These are phyloP conservation scores for Tulasnella sp. DNA, from an alignment of 768 basidiomycete species.

Conservation along the genomic window DNA sequence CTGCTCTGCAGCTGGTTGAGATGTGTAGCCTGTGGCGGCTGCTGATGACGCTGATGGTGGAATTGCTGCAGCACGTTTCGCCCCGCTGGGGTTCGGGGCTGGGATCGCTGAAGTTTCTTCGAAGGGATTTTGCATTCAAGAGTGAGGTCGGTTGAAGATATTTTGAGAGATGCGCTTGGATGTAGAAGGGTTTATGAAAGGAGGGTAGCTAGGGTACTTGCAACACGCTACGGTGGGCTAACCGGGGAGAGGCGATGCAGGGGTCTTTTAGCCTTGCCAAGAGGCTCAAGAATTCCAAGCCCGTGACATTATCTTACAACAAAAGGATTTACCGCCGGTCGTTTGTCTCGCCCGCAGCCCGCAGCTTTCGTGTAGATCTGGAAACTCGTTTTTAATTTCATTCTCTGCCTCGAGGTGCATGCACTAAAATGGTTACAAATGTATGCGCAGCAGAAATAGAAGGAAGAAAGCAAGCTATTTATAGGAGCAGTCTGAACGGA, in stretches of 20 bases:
- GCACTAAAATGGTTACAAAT: background rate
- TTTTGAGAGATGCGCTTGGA: background rate
- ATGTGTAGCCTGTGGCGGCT: background rate
- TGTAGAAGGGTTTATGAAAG: background rate
- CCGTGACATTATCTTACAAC: background rate
- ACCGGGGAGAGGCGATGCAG: background rate
- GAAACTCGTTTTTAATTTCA: background rate
- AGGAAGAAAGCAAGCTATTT: background rate
- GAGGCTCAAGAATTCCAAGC: background rate
- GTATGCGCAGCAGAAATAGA: background rate
- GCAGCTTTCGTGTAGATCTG: background rate
- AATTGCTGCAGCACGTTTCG: background rate
- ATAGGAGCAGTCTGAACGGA: conserved; percentile 45
- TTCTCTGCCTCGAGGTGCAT: background rate
- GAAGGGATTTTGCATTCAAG: background rate
- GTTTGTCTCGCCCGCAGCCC: background rate
- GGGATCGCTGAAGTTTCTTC: background rate
- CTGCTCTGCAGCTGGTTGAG: background rate
- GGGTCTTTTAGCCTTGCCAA: background rate
- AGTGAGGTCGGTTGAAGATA: background rate
- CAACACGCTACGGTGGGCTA: background rate
- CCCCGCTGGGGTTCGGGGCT: background rate
- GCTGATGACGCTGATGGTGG: background rate
- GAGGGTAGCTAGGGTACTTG: too few relatives aligned
- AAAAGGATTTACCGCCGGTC: background rate